Conservation (phyloP, 768 basidiomycete species). For the Boletus reticulatus region DNA sequence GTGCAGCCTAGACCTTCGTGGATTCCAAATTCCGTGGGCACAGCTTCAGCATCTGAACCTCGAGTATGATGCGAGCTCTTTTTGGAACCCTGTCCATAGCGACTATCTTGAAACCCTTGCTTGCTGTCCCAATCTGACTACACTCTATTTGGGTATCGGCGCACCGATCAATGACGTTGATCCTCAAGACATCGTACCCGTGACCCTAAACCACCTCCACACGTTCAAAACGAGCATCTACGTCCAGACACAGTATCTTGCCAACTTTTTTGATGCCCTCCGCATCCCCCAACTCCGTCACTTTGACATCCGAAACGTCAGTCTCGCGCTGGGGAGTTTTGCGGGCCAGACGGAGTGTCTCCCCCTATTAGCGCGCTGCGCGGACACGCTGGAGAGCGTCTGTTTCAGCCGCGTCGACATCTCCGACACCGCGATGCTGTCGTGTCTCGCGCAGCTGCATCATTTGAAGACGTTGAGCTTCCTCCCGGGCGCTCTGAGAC, state of each 20-base stretch:
- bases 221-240: constrained; percentile 27
- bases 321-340: constrained; percentile 26
- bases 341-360: constrained; percentile 27
- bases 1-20: constrained; percentile 25
- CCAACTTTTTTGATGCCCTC: constrained; percentile 25
- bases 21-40: constrained; percentile 28
- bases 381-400: constrained; percentile 28
- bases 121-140: constrained; percentile 25
- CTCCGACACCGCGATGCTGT: constrained; percentile 14
- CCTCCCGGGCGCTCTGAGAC: constrained; percentile 29
- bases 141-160: constrained; percentile 29
- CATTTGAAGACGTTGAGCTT: constrained; percentile 17
- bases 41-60: constrained; percentile 29
- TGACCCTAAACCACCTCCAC: constrained; percentile 28
- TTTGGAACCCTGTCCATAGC: constrained; percentile 29
- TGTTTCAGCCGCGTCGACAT: constrained; percentile 24
- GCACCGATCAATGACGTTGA: constrained; percentile 16
- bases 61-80: constrained; percentile 26
- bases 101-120: constrained; percentile 26
- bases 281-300: constrained; percentile 23
- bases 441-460: constrained; percentile 21
- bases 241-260: constrained; percentile 26
- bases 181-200: constrained; percentile 10
- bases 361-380: constrained; percentile 25
- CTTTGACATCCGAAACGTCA: constrained; percentile 30